These are phyloP conservation scores for Daedalea quercina DNA, from an alignment of 768 basidiomycete species.

Conservation along the genomic window DNA sequence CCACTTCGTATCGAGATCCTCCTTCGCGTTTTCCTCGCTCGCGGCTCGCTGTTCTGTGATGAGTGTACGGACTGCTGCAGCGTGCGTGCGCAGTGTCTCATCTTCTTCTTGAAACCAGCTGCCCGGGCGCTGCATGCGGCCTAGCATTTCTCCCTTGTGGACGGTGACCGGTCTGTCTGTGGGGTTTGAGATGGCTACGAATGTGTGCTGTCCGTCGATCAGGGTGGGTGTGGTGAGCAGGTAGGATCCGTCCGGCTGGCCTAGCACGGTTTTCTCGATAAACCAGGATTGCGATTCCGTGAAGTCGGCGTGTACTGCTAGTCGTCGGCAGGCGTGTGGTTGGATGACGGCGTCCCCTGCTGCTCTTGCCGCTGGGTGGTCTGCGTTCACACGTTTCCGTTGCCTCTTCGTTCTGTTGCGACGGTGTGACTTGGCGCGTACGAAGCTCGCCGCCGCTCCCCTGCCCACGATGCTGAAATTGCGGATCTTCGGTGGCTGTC, in stretches of 20 bases:
- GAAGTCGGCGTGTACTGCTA: neutral
- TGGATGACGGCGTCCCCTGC: neutral
- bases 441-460: neutral
- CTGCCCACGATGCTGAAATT: neutral
- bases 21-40: neutral
- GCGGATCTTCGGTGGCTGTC: neutral
- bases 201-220: neutral
- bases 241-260: neutral
- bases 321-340: neutral
- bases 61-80: neutral
- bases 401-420: neutral
- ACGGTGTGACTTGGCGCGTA: neutral
- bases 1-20: neutral
- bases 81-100: neutral
- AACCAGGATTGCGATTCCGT: no score
- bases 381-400: neutral
- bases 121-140: neutral
- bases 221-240: neutral
- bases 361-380: neutral
- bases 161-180: neutral
- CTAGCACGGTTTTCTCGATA: neutral
- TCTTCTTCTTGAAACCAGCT: neutral
- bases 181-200: neutral
- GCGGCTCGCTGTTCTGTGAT: neutral
- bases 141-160: neutral